phyloP scores from a whole-genome alignment of 2,329 filamentous ascomycete genomes.

The Fusarium compactum region DNA sequence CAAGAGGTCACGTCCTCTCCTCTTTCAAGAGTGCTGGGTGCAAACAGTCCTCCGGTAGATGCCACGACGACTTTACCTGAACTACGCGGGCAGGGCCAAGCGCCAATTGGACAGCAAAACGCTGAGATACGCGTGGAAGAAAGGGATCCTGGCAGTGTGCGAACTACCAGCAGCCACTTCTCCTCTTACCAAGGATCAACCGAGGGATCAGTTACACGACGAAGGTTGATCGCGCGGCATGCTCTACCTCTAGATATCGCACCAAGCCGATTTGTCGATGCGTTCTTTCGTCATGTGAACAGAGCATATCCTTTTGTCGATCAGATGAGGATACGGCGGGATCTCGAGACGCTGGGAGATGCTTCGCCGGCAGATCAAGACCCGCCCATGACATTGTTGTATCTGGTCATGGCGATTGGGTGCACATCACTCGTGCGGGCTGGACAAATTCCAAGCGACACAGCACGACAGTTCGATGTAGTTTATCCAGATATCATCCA shows the following conservation, averaged over 20 bases:
- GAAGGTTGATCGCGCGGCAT: conserved; percentile 34
- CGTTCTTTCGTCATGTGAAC: conserved; percentile 61
- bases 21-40: conserved; percentile 18
- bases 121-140: conserved; percentile 33
- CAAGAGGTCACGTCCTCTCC: conserved; percentile 28
- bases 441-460: conserved; percentile 54
- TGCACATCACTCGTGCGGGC: conserved; percentile 59
- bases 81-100: conserved; percentile 21
- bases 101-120: conserved; percentile 18
- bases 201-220: conserved; percentile 33
- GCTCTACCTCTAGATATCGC: conserved; percentile 42
- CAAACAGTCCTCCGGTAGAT: conserved; percentile 37
- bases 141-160: conserved; percentile 38
- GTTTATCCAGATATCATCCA: conserved; percentile 57
- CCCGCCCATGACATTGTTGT: conserved; percentile 52
- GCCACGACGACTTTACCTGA: conserved; percentile 7
- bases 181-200: conserved; percentile 42
- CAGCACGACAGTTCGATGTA: conserved; percentile 51
- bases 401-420: conserved; percentile 61
- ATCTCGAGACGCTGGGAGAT: conserved; percentile 51
- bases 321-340: conserved; percentile 50
- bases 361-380: conserved; percentile 46
- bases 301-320: conserved; percentile 61
- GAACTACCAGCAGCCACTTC: conserved; percentile 36
- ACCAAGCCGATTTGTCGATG: conserved; percentile 55